Conservation (phyloP, 2,329 filamentous ascomycete species). For the Aspergillus sp. region DNA sequence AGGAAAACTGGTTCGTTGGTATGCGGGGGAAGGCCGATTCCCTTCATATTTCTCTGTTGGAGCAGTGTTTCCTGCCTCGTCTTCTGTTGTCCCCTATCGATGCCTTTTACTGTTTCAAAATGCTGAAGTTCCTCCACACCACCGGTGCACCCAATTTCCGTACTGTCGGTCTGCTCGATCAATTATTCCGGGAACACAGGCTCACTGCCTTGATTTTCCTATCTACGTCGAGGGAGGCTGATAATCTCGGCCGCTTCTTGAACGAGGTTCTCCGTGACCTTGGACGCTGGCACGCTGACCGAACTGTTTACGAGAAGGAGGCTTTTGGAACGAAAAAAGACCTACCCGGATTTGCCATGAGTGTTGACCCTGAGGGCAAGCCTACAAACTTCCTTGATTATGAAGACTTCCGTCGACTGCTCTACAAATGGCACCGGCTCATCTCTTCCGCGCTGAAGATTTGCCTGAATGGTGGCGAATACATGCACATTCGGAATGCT, state of each 20-base stretch:
- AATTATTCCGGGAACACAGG: conserved; percentile 79
- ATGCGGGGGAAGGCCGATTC: conserved; percentile 63
- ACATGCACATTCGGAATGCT: conserved; percentile 97
- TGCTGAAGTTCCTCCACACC: conserved; percentile 84
- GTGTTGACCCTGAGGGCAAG: conserved; percentile 68
- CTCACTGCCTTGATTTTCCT: conserved; percentile 82
- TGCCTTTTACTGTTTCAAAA: conserved; percentile 82
- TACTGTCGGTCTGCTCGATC: conserved; percentile 78
- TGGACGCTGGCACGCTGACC: conserved; percentile 78
- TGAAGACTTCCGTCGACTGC: conserved; percentile 78
- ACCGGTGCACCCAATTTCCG: conserved; percentile 83
- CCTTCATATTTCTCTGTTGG: conserved; percentile 75
- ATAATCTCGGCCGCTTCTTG: conserved; percentile 89
- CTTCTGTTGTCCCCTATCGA: conserved; percentile 81
- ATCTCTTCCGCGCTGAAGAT: conserved; percentile 76
- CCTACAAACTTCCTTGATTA: conserved; percentile 74
- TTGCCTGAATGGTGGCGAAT: conserved; percentile 80
- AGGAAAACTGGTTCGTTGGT: conserved; percentile 73
- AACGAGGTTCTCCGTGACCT: conserved; percentile 79
- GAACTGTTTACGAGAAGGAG: conserved; percentile 75
- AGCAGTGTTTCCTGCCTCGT: conserved; percentile 90
- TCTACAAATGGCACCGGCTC: conserved; percentile 88
- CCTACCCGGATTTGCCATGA: conserved; percentile 76
- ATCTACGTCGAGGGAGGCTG: conserved; percentile 85
- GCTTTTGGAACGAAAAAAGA: conserved; percentile 67